Base-by-base conservation (phyloP, 2,329 filamentous ascomycete species). In the Lomentospora prolificans region DNA sequence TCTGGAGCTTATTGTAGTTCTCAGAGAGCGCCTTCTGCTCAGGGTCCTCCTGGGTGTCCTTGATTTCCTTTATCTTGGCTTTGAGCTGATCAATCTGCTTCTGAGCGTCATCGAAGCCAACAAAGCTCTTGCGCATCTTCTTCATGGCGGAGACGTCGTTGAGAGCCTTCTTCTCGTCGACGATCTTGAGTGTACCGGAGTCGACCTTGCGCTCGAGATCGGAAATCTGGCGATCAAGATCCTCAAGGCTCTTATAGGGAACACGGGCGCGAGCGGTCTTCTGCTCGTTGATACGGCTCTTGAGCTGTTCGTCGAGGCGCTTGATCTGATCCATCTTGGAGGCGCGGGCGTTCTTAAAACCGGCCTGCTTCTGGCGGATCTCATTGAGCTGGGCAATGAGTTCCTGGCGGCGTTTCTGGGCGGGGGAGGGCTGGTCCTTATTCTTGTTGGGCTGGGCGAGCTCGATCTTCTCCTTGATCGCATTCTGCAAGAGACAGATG, bases 161-260 rank as follows among this genome's bases (percentile, higher is more conserved):
- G 19, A 97, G 79, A 7, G 89, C 85, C 81, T 96, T 97, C 79
- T 90, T 95, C 82, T 97, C 94, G 64, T 99, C 94, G 9, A 97
- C 94, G 53, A 99, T 77, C 75, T 91, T 95, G 87, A 99, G 91
- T 69, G 81, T 87, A 61, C 92, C 92, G 33, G 84, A 81, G 70
- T 95, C 89, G 64, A 97, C 90, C 69, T 92, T 82, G 72, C 86
- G 86, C 62, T 96, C 89, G 55, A 96, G 83, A 54, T 78, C 78
- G 58, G 82, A 80, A 64, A 97, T 94, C 72, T 94, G 84, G 60
- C 79, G 78, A 70, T 97, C 90, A 61, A 99, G 76, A 60, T 97
- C 94, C 57, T 96, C 91, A 55, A 83, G 81, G 63, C 78, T 90
- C 81, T 94, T 96, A 82, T 86, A 97, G 55, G 83, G 76, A 59